A percentile compares a stretch with the other conserved stretches of the same genome.
Evolutionary conservation across 1,139 yeast species (phyloP).

Genomic region (Tardiomyces depauwii): DNA sequence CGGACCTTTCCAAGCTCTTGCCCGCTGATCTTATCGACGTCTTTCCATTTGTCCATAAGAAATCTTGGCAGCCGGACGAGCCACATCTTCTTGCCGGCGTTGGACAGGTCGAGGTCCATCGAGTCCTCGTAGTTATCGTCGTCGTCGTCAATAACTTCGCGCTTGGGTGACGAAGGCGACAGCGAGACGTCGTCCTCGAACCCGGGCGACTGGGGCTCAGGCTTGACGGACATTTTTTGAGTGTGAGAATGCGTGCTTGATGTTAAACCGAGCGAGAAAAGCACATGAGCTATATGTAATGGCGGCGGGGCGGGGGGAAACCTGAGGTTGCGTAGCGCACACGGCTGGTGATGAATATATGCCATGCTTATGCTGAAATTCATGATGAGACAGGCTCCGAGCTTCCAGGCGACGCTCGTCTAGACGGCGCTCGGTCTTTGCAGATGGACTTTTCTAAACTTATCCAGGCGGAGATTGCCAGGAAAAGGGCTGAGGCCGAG

Average conservation of each 20-base stretch:
- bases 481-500: constrained; percentile 22
- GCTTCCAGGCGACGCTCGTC: too few species aligned
- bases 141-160: constrained; percentile 13
- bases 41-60: constrained; percentile 72
- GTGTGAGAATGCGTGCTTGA: too few species aligned
- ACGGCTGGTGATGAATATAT: too few species aligned
- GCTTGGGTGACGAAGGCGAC: constrained; percentile 21
- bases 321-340: too few species aligned
- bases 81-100: constrained; percentile 57
- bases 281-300: too few species aligned
- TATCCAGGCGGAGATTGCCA: constrained; percentile 22
- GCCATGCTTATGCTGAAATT: too few species aligned
- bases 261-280: too few species aligned
- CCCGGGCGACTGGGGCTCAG: constrained; percentile 4
- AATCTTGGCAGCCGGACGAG: constrained; percentile 82
- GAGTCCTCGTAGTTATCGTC: constrained; percentile 30
- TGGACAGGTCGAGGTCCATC: constrained; percentile 29
- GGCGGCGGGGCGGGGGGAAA: too few species aligned
- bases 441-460: constrained; percentile 26
- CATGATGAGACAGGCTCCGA: too few species aligned
- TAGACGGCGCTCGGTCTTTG: too few species aligned
- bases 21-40: constrained; percentile 47
- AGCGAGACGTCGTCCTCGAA: constrained; percentile 29
- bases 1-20: constrained; percentile 74
- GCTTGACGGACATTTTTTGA: background rate